phyloP scores from a whole-genome alignment of 192 early-diverging fungal species.

The Haplosporangium gracile region DNA sequence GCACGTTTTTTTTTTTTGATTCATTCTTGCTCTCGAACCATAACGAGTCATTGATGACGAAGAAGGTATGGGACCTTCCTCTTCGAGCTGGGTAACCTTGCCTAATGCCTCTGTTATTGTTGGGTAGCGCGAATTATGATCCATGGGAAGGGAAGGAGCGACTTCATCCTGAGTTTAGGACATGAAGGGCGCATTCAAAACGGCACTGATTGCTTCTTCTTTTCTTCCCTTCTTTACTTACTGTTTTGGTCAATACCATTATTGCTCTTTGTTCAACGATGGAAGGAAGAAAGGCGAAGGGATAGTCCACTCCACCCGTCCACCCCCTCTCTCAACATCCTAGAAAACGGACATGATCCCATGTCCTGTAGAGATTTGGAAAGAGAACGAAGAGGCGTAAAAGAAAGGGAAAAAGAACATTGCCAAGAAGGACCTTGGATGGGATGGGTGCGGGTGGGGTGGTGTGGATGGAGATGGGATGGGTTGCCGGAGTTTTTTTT shows the following conservation, averaged over 20 bases:
- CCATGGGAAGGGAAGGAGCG: too few relatives aligned
- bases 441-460: not conserved
- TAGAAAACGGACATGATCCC: not conserved
- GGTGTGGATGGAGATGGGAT: not conserved
- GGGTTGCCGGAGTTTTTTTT: not conserved
- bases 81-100: not conserved
- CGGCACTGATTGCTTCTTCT: not conserved
- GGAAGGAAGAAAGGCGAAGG: not conserved
- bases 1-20: not conserved
- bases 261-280: not conserved
- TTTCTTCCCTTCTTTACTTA: not conserved
- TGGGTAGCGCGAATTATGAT: too few relatives aligned
- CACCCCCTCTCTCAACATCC: not conserved
- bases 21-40: not conserved
- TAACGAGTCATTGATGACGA: not conserved
- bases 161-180: too few relatives aligned
- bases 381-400: not conserved
- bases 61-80: not conserved
- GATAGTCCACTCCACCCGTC: not conserved
- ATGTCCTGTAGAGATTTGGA: not conserved
- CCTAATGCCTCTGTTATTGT: not conserved
- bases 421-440: not conserved
- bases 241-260: not conserved
- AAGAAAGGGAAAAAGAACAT: not conserved
- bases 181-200: not conserved